Percentiles rank a stretch among this genome's conserved stretches.
phyloP scores from a whole-genome alignment of 2,329 filamentous ascomycete species.

The Colletotrichum magnum region DNA sequence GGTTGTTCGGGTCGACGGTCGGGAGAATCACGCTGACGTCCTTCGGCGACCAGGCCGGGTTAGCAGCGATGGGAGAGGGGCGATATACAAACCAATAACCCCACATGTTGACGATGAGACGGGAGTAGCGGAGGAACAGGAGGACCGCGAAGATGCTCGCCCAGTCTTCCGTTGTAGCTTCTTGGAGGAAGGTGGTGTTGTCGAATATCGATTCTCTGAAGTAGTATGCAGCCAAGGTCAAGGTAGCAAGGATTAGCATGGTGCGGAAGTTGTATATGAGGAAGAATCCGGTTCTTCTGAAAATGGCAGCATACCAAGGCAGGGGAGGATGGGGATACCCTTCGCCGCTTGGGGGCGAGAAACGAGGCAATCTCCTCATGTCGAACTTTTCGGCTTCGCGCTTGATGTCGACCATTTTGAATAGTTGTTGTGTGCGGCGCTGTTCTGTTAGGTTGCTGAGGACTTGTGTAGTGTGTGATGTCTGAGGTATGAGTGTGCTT shows the following conservation, averaged over 20 bases:
- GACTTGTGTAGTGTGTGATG: no score
- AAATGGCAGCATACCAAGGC: neutral
- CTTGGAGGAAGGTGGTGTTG: neutral
- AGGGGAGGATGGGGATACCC: neutral
- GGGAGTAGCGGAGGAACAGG: neutral
- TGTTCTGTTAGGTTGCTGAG: no score
- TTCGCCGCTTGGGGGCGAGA: no score
- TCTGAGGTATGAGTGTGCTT: no score
- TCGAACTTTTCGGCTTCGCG: no score
- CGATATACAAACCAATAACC: slow-evolving; percentile 52
- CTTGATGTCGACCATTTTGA: no score
- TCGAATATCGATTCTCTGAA: neutral
- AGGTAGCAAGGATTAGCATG: neutral
- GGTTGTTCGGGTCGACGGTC: slow-evolving; percentile 60
- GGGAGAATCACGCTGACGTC: slow-evolving; percentile 68
- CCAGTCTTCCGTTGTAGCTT: neutral
- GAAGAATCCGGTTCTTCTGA: neutral
- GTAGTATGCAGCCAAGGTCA: neutral
- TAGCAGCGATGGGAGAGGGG: slow-evolving; percentile 46
- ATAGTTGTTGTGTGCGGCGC: no score
- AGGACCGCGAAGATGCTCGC: neutral
- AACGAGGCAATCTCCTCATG: no score
- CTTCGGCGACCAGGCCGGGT: slow-evolving; percentile 49
- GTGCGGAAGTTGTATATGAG: neutral
- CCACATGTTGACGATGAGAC: slow-evolving; percentile 12